Evolutionary conservation across 306 rosid genomes (phyloP).

Genomic region (Oemleria cerasiformis): DNA sequence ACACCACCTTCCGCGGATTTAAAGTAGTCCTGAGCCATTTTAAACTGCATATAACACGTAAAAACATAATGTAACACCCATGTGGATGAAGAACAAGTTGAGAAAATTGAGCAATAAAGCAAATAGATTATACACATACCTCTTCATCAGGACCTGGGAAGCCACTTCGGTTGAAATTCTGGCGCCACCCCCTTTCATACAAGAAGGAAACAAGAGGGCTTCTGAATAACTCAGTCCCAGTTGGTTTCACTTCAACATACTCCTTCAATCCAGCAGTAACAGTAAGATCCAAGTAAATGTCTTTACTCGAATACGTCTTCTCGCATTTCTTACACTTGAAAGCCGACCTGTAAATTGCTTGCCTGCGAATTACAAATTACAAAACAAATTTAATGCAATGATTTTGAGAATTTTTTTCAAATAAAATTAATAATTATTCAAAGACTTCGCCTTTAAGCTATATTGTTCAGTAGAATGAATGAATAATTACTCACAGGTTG

Average conservation of each 20-base stretch:
- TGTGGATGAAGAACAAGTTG: not conserved
- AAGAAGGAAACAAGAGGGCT: constrained; percentile 94
- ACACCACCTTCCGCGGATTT: constrained; percentile 71
- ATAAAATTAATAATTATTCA: not conserved
- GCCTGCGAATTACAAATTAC: constrained; percentile 30
- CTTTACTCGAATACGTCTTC: constrained; percentile 82
- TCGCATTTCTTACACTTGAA: constrained; percentile 78
- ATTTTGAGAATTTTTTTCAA: not conserved
- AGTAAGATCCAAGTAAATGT: constrained; percentile 72
- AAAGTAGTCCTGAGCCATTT: constrained; percentile 83
- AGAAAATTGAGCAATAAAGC: not conserved
- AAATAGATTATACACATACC: constrained; percentile 29
- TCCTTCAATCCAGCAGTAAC: constrained; percentile 69
- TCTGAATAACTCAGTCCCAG: constrained; percentile 76
- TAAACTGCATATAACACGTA: constrained; percentile 53
- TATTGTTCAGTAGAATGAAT: not conserved
- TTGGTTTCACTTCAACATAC: constrained; percentile 68
- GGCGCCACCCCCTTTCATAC: constrained; percentile 99
- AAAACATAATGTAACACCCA: not conserved
- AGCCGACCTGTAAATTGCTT: constrained; percentile 86
- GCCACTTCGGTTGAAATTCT: constrained; percentile 76
- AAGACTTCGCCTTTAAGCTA: not conserved
- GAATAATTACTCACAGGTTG: constrained; percentile 58
- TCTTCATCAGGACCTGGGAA: constrained; percentile 96
- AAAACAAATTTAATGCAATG: not conserved